Percentiles rank a stretch among this genome's conserved stretches.
Conservation (phyloP, 306 rosid genomes). For the Castanospermum australe region DNA sequence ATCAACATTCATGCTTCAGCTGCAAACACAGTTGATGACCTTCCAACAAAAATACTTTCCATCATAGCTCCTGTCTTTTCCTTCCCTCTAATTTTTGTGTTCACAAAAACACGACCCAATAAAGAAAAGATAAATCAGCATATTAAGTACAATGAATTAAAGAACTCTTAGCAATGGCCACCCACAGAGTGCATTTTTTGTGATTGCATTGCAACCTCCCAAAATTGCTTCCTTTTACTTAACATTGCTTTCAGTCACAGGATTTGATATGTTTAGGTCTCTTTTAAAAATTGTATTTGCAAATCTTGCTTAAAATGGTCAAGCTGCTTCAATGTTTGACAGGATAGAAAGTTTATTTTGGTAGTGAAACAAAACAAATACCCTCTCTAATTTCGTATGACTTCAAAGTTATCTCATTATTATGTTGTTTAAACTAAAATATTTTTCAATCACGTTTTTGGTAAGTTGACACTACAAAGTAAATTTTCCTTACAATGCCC, state of each 20-base stretch:
- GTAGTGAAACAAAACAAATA: background rate
- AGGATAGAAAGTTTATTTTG: background rate
- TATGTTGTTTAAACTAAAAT: background rate
- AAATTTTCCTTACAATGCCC: background rate
- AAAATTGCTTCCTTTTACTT: background rate
- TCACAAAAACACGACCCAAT: background rate
- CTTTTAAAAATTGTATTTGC: background rate
- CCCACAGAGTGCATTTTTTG: too few relatives aligned
- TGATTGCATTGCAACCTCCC: too few relatives aligned
- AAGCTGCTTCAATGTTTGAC: background rate
- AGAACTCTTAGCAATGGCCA: background rate
- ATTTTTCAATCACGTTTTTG: background rate
- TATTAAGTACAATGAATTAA: background rate
- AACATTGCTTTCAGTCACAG: background rate
- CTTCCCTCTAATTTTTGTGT: background rate
- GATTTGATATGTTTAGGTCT: background rate
- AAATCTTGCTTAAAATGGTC: conserved; percentile 3
- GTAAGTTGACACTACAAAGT: background rate
- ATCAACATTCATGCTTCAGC: background rate
- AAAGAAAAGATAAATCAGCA: background rate
- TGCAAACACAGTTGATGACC: background rate
- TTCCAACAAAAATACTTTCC: background rate
- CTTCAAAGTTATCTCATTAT: background rate
- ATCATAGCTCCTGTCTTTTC: background rate
- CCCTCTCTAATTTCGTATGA: background rate